These are phyloP conservation scores for Penstemon barbatus DNA, from an alignment of 257 asterid species.

Conservation along the genomic window DNA sequence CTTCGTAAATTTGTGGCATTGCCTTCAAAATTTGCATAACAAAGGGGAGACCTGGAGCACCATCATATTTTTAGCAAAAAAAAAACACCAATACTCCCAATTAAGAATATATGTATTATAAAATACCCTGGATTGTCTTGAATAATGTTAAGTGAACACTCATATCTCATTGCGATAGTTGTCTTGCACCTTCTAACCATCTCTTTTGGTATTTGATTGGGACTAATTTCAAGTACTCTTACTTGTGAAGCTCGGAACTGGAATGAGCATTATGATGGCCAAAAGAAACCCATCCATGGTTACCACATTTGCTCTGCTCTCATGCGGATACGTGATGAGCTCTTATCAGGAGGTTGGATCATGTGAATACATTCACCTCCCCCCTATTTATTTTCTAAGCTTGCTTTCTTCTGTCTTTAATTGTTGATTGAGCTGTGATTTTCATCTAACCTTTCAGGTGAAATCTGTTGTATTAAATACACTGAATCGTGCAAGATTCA, in stretches of 20 bases:
- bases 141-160: slow-evolving; percentile 12
- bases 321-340: slow-evolving; percentile 93
- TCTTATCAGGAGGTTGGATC: slow-evolving; percentile 86
- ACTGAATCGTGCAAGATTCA: slow-evolving; percentile 90
- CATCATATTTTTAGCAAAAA: slow-evolving; percentile 15
- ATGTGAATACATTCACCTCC: slow-evolving; percentile 18
- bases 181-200: slow-evolving; percentile 9
- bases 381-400: slow-evolving; percentile 1
- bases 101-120: neutral
- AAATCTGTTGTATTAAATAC: slow-evolving; percentile 94
- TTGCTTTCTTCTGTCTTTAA: slow-evolving; percentile 15
- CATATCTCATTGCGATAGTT: neutral
- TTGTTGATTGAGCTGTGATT: slow-evolving; percentile 22
- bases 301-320: slow-evolving; percentile 75
- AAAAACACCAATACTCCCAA: neutral
- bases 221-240: slow-evolving; percentile 36
- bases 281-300: slow-evolving; percentile 89
- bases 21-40: neutral
- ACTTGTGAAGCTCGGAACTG: slow-evolving; percentile 88
- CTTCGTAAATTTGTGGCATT: neutral
- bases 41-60: slow-evolving; percentile 9
- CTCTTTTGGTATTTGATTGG: slow-evolving; percentile 19
- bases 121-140: neutral
- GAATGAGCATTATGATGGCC: slow-evolving; percentile 82
- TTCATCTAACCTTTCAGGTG: slow-evolving; percentile 49